Conservation (phyloP, 2,329 filamentous ascomycete genomes). For the Fusarium sp. region DNA sequence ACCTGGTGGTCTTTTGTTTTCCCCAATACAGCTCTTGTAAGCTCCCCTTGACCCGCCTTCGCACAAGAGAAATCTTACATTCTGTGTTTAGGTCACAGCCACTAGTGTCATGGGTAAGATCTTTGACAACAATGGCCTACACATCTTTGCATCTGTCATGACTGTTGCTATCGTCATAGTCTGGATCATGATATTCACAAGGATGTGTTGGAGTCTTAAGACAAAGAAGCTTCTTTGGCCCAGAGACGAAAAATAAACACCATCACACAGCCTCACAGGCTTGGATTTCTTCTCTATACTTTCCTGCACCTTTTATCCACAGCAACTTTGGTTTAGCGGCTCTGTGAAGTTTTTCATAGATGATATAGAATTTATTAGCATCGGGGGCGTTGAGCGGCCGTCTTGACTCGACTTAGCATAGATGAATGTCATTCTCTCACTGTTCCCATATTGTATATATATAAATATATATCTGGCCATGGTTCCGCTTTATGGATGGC, state of each 20-base stretch:
- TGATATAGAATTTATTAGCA: not conserved
- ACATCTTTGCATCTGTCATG: constrained; percentile 75
- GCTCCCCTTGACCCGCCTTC: not conserved
- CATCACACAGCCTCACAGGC: no score
- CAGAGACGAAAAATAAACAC: constrained; percentile 59
- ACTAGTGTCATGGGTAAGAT: constrained; percentile 77
- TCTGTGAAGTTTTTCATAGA: not conserved
- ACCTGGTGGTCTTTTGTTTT: constrained; percentile 88
- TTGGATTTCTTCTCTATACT: not conserved
- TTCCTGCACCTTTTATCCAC: not conserved
- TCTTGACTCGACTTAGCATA: not conserved
- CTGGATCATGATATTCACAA: constrained; percentile 74
- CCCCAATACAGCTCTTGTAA: constrained; percentile 77
- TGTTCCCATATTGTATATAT: not conserved
- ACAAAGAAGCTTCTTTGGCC: constrained; percentile 80
- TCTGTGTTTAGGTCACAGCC: constrained; percentile 64
- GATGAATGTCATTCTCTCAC: not conserved
- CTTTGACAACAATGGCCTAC: constrained; percentile 68
- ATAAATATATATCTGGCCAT: not conserved
- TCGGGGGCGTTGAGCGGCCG: not conserved
- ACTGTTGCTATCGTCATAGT: constrained; percentile 72
- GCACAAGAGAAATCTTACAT: not conserved
- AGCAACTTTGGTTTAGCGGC: not conserved
- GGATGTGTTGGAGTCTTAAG: constrained; percentile 77
- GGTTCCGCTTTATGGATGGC: not conserved